Conservation (phyloP, 345 rosid genomes). For the Theobroma cacao region DNA sequence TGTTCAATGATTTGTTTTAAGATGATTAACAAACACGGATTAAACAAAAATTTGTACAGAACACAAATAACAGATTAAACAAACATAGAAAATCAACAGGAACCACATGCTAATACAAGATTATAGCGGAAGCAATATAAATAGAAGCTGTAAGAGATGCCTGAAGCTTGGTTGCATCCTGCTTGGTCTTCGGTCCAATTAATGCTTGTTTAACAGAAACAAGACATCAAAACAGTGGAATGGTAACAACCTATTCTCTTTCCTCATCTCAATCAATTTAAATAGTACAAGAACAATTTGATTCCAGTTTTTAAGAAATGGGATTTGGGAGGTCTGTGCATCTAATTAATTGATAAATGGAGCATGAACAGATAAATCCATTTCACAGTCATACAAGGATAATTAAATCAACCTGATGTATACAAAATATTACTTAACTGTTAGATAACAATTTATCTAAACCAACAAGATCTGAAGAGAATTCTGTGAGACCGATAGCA, state of each 20-base stretch:
- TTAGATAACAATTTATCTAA: background rate
- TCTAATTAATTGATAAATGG: background rate
- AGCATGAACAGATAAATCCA: background rate
- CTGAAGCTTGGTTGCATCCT: constrained; percentile 6
- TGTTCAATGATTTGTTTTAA: background rate
- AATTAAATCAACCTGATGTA: background rate
- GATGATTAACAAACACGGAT: background rate
- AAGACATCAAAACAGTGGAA: background rate
- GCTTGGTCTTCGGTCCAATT: background rate
- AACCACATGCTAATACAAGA: background rate
- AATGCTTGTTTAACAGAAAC: background rate
- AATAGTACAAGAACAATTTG: background rate
- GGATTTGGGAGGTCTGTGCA: background rate
- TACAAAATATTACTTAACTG: background rate
- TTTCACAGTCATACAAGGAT: background rate
- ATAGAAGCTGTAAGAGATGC: background rate
- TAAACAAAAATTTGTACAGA: background rate
- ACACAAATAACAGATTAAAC: background rate
- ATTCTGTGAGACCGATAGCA: background rate
- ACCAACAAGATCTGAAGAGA: background rate
- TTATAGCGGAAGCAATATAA: background rate
- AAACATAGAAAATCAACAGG: background rate
- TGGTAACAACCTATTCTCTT: background rate
- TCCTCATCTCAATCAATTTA: background rate
- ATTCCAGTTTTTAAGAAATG: background rate